These are phyloP conservation scores for Cordyceps farinosa DNA, from an alignment of 2,329 filamentous ascomycete species.

Conservation along the genomic window DNA sequence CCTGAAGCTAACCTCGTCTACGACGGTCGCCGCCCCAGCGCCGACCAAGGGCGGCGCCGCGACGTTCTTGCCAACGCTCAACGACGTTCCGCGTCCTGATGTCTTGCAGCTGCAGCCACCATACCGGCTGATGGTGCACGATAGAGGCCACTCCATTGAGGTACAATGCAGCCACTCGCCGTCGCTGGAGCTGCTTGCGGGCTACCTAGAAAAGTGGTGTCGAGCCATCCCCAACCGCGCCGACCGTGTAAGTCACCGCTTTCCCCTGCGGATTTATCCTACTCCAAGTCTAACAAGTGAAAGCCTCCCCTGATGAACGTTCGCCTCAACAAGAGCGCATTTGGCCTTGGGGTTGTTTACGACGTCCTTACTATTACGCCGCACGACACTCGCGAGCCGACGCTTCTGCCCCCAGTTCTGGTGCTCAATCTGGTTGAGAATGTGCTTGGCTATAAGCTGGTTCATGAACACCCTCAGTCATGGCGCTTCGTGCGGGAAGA, in stretches of 20 bases:
- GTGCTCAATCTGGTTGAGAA: slow-evolving; percentile 45
- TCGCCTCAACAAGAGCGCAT: slow-evolving; percentile 41
- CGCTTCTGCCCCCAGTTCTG: slow-evolving; percentile 40
- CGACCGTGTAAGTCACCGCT: slow-evolving; percentile 12
- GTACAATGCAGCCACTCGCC: slow-evolving; percentile 47
- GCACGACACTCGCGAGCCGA: slow-evolving; percentile 29
- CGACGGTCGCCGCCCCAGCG: too few species aligned
- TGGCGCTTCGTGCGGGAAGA: slow-evolving; percentile 28
- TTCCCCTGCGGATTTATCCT: slow-evolving; percentile 15
- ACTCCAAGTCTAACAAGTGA: background rate
- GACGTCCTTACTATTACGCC: slow-evolving; percentile 41
- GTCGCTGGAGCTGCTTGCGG: slow-evolving; percentile 41
- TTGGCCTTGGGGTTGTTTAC: slow-evolving; percentile 41
- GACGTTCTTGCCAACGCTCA: slow-evolving; percentile 40
- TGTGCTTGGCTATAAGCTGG: slow-evolving; percentile 41
- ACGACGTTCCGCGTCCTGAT: slow-evolving; percentile 43
- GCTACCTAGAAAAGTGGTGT: slow-evolving; percentile 47
- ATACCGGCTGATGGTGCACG: slow-evolving; percentile 43
- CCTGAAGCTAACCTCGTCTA: slow-evolving; percentile 22
- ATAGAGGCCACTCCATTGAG: slow-evolving; percentile 33
- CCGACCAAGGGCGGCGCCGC: background rate
- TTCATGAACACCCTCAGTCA: slow-evolving; percentile 22
- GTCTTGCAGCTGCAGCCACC: slow-evolving; percentile 46
- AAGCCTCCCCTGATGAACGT: slow-evolving; percentile 43
- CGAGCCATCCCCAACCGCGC: slow-evolving; percentile 25